Conservation (phyloP, 2,329 filamentous ascomycete species). For the Teratosphaeria nubilosa region DNA sequence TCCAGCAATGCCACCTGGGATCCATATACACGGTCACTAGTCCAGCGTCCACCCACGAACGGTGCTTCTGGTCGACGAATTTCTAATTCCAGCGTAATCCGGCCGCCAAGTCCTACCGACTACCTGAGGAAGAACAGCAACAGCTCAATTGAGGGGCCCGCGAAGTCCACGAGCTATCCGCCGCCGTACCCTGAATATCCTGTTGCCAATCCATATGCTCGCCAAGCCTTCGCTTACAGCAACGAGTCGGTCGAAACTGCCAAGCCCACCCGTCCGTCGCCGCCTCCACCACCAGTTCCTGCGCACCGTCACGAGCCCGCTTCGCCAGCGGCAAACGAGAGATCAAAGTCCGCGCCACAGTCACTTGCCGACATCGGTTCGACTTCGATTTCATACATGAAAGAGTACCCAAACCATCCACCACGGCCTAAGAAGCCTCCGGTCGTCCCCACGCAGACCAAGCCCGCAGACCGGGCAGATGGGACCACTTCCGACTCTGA, state of each 20-base stretch:
- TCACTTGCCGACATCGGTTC: constrained; percentile 12
- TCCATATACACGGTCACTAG: constrained; percentile 24
- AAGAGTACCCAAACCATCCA: constrained; percentile 37
- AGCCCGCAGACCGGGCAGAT: constrained; percentile 8
- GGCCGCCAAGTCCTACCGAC: constrained; percentile 23
- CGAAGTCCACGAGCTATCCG: constrained; percentile 9
- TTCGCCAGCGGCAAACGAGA: constrained; percentile 3
- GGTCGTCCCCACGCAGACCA: constrained; percentile 14
- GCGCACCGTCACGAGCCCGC: constrained; percentile 3
- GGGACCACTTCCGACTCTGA: constrained; percentile 13
- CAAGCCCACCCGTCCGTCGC: constrained; percentile 11
- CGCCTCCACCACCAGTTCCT: constrained; percentile 18
- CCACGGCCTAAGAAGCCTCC: constrained; percentile 23
- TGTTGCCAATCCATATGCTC: constrained; percentile 14
- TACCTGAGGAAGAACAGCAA: constrained; percentile 12
- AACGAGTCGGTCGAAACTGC: constrained; percentile 18
- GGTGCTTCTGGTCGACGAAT: constrained; percentile 1
- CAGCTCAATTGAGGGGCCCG: constrained; percentile 9
- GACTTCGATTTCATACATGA: constrained; percentile 33
- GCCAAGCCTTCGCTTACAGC: constrained; percentile 17
- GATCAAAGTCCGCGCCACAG: constrained; percentile 6
- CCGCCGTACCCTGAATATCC: constrained; percentile 25
- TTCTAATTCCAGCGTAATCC: constrained; percentile 11
- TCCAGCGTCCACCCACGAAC: constrained; percentile 11
- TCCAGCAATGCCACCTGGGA: constrained; percentile 18